Evolutionary conservation across 2,329 filamentous ascomycete genomes (phyloP).

Genomic region (Trichoderma sp.): DNA sequence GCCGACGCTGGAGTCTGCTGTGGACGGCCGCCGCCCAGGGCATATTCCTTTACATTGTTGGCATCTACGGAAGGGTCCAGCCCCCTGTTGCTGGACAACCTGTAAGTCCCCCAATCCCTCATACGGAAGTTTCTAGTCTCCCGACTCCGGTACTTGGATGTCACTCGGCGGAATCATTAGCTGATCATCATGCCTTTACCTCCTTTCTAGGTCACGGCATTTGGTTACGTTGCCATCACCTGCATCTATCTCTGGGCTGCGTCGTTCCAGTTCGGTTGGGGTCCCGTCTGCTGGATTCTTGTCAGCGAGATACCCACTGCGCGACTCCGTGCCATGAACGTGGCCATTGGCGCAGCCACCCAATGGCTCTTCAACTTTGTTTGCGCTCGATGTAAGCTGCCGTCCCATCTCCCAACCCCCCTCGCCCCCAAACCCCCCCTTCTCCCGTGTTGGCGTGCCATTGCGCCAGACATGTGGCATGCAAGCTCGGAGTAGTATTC

Average conservation of each 20-base stretch:
- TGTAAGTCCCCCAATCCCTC: constrained; percentile 31
- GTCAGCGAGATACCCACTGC: constrained; percentile 66
- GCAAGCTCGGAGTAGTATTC: neutral
- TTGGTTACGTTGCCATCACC: constrained; percentile 67
- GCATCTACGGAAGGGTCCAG: constrained; percentile 63
- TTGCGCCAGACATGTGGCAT: neutral
- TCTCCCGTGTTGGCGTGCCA: neutral
- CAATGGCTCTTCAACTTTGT: constrained; percentile 76
- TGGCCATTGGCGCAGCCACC: constrained; percentile 63
- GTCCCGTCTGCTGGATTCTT: constrained; percentile 70
- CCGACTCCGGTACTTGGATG: neutral
- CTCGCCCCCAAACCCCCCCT: neutral
- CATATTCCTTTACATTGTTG: constrained; percentile 64
- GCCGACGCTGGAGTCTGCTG: constrained; percentile 57
- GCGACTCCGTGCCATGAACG: constrained; percentile 62
- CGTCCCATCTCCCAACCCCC: neutral
- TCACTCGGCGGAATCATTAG: neutral
- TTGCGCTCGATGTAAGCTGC: constrained; percentile 52
- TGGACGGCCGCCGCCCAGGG: constrained; percentile 64
- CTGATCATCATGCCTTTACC: neutral
- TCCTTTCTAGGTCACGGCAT: constrained; percentile 48
- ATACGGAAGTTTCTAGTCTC: neutral
- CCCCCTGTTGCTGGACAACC: constrained; percentile 51
- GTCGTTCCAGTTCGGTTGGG: constrained; percentile 70
- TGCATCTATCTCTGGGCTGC: constrained; percentile 70